phyloP scores from a whole-genome alignment of 768 basidiomycete genomes.

The Termitomyces sp. region DNA sequence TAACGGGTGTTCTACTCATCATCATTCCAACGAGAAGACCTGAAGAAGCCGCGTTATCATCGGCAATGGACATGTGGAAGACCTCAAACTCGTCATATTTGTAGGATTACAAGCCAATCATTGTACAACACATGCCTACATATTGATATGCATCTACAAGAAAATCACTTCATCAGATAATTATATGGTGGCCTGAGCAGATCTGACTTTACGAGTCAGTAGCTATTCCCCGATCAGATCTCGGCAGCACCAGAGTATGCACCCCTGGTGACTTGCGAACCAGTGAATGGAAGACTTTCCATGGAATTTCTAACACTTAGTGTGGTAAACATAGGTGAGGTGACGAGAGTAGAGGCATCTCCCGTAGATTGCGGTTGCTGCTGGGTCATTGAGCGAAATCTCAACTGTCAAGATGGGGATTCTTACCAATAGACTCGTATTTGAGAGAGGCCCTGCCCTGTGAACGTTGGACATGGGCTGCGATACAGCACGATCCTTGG shows the following conservation, averaged over 20 bases:
- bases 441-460: not conserved
- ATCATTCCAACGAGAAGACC: not conserved
- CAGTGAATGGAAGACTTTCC: slow-evolving; percentile 21
- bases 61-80: not conserved
- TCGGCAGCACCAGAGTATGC: slow-evolving; percentile 28
- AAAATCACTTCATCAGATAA: not conserved
- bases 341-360: slow-evolving; percentile 19
- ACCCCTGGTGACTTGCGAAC: slow-evolving; percentile 13
- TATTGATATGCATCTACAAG: not conserved
- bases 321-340: slow-evolving; percentile 25
- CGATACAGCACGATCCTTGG: not conserved
- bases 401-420: not conserved
- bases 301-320: slow-evolving; percentile 20
- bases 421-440: slow-evolving; percentile 1
- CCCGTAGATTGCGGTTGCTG: slow-evolving; percentile 11
- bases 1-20: not conserved
- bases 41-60: not conserved
- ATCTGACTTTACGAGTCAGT: not conserved
- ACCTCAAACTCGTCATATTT: not conserved
- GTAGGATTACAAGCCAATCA: not conserved
- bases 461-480: slow-evolving; percentile 8
- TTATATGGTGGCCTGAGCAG: not conserved
- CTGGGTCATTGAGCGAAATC: not conserved
- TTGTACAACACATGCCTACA: no score
- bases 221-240: slow-evolving; percentile 14